Evolutionary conservation across 768 basidiomycete genomes (phyloP), one percentile per base, ranked within the genome.

Genomic region (Podaxis pistillaris): DNA sequence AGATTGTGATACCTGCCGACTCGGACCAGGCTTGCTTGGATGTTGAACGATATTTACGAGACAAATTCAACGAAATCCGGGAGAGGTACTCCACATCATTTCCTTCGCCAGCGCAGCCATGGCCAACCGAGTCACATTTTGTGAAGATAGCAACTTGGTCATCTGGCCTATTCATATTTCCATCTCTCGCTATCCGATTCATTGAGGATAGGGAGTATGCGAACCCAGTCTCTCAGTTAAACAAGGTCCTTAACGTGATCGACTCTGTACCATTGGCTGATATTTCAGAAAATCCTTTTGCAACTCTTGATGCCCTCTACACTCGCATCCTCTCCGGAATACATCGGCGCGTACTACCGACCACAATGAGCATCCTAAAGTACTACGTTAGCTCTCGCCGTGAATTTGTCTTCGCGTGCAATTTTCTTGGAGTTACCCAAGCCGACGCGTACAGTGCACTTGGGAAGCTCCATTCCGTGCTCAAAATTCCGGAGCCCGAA

Each of bases 121-220:
- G 71, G 73, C 73, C 71, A 2, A 1, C 58, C 5, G 13, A 44
- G 0, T 54, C 63, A 3, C 38, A 63, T 4, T 44, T 70, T 3
- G 28, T 65, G 9, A 22, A 11, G 0, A 63, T 74, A 1, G 65
- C 67, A 0, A 9, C 65, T 7, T 68, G 65, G 26, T 66, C 72
- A 8, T 68, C 66, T 3, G 68, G 71, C 8, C 66, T 67, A 51
- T 72, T 72, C 49, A 68, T 74, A 36, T 74, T 71, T 26, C 66
- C 64, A 3, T 65, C 68, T 1, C 69, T 68, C 8, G 64, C 66
- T 37, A 50, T 71, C 6, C 65, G 68, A 30, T 72, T 66, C 61
- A 58, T 72, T 41, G 68, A 57, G 15, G 64, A 64, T 44, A n/a
- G n/a, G 41, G 41, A 44, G 5, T 44, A 44, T 44, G 41, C 41